These are phyloP conservation scores for Diversispora epigaea DNA, from an alignment of 192 early-diverging fungal species.

Conservation along the genomic window DNA sequence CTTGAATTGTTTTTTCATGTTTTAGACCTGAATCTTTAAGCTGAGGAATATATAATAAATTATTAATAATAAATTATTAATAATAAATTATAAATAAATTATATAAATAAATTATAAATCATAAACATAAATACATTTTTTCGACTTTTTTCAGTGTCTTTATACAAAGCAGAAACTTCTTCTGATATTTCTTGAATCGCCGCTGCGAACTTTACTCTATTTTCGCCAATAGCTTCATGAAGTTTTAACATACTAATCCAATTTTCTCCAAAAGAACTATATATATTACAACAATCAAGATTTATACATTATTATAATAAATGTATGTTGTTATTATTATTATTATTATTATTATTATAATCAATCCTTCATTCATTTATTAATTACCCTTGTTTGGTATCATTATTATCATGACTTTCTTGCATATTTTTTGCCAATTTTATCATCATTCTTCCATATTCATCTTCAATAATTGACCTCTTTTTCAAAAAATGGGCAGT, in stretches of 20 bases:
- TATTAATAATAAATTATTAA: neutral
- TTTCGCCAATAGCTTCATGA: slow-evolving; percentile 82
- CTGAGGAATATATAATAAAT: slow-evolving; percentile 35
- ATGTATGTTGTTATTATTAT: neutral
- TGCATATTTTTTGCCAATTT: slow-evolving; percentile 69
- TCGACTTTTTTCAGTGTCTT: slow-evolving; percentile 76
- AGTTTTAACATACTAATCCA: slow-evolving; percentile 77
- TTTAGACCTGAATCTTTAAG: slow-evolving; percentile 79
- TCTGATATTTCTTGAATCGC: slow-evolving; percentile 76
- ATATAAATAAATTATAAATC: neutral
- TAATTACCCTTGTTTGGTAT: slow-evolving; percentile 55
- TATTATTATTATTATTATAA: neutral
- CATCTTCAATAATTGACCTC: slow-evolving; percentile 88
- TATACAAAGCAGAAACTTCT: slow-evolving; percentile 67
- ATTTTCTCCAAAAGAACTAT: slow-evolving; percentile 70
- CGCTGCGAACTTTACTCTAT: slow-evolving; percentile 73
- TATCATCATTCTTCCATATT: slow-evolving; percentile 79
- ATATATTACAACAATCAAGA: slow-evolving; percentile 26
- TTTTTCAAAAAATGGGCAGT: slow-evolving; percentile 77
- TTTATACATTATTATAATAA: neutral
- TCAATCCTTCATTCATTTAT: neutral
- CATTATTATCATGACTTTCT: slow-evolving; percentile 55
- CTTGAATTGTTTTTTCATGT: slow-evolving; percentile 73
- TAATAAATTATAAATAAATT: neutral
- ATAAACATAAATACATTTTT: slow-evolving; percentile 65